A percentile compares a stretch with the other conserved stretches of the same genome.
These are phyloP conservation scores for Elaeis oleifera DNA, from an alignment of 202 grass and related monocot species.

Conservation along the genomic window DNA sequence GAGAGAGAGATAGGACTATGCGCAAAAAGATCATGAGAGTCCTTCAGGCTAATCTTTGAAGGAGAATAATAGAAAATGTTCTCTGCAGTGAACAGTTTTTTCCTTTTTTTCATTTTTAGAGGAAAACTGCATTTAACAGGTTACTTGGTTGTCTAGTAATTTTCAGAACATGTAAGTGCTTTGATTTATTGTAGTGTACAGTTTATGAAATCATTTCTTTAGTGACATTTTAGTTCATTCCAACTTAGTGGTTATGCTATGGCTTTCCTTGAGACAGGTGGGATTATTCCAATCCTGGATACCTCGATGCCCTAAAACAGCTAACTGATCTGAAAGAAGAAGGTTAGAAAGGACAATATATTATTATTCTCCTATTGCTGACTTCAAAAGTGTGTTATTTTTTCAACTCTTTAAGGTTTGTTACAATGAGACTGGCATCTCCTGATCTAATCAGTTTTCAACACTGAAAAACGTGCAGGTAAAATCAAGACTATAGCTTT, in stretches of 20 bases:
- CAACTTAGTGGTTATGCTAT: not conserved
- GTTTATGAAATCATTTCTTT: not conserved
- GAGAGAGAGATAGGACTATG: no score
- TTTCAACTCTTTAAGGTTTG: no score
- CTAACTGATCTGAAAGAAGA: constrained; percentile 91
- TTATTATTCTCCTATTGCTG: no score
- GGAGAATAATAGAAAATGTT: not conserved
- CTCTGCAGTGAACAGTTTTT: not conserved
- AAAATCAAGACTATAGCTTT: constrained; percentile 91
- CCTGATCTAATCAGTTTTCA: constrained; percentile 14
- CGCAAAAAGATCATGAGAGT: no score
- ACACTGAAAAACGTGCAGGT: constrained; percentile 46
- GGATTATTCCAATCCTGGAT: constrained; percentile 91
- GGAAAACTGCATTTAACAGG: no score
- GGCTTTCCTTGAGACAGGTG: constrained; percentile 47
- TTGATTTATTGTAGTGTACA: no score
- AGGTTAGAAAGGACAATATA: constrained; percentile 29
- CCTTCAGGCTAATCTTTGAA: no score
- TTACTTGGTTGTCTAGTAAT: no score
- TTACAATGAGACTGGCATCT: not conserved
- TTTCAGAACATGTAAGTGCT: no score
- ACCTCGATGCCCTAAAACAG: constrained; percentile 87
- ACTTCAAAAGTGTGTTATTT: no score
- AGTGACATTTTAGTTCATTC: not conserved
- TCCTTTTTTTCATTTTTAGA: no score